Base-by-base conservation (phyloP, 2,329 filamentous ascomycete species). In the Cordyceps cicadae region DNA sequence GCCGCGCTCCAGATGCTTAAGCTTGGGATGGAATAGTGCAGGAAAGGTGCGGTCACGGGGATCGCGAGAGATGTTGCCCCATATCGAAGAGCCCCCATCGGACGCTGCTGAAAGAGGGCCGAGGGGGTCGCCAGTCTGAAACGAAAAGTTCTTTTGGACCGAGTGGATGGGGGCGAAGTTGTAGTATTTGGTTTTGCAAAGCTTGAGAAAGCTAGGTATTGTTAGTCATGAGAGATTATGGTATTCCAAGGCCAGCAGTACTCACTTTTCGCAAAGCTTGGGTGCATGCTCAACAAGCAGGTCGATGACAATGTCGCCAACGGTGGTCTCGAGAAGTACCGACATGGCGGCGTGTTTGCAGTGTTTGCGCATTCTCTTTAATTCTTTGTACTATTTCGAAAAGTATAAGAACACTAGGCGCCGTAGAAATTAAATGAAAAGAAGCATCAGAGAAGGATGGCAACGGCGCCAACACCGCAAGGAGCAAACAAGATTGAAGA, bases 181-280 rank as follows among this genome's bases (percentile, higher is more conserved):
- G 85, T 97, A 99, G 78, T 97, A 99, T 79, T 97, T 99, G 76
- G 92, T 81, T 78, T 97, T 97, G 85, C 94, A 97, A 68, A 99
- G 89, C 81, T 99, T 97, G 61, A 99, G 80, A 74, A 99, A 97
- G 81, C 91, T 78, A 15, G 17, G 80, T 6, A 19, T 32, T 12
- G 54, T 71, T 53, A 71, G 70, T 63, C 72, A 87, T 46, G 51
- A 54, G 43, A 29, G 29, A 8, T 29, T 51, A 2, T 4, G 37
- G 39, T 24, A 29, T 17, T n/a, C 37, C 50, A 3, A 19, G 41
- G 32, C 7, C 9, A 11, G 8, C 5, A n/a, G 26, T n/a, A 81
- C 89, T 80, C 79, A 95, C 91, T 97, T 99, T 77, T 97, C 89
- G 79, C 93, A 97, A 67, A 92, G 87, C 74, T 87, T 93, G 1